Evolutionary conservation across 495 filamentous ascomycete genomes (phyloP).

Genomic region (Patellaria atrata): DNA sequence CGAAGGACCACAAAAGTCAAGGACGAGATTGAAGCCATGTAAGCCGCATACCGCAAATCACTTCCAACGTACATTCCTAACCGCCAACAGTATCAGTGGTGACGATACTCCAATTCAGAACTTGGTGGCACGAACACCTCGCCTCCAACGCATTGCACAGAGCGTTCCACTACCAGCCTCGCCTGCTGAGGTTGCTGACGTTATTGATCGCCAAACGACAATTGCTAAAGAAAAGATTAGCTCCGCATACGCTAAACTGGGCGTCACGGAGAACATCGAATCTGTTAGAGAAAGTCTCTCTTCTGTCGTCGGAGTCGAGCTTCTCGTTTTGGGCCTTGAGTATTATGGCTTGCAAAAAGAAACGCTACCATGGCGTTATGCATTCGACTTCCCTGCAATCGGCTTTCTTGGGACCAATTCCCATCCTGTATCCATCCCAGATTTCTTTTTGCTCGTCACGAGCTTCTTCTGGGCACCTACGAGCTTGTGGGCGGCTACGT

Average conservation of each 20-base stretch:
- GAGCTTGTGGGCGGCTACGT: constrained; percentile 61
- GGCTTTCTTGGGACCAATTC: constrained; percentile 32
- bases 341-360: constrained; percentile 42
- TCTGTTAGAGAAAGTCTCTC: constrained; percentile 23
- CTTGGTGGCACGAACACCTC: constrained; percentile 40
- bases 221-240: constrained; percentile 40
- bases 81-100: too few species aligned
- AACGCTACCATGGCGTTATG: constrained; percentile 51
- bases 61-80: background rate
- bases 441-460: constrained; percentile 69
- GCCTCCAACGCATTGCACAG: too few species aligned
- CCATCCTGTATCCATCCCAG: constrained; percentile 50
- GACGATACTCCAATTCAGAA: constrained; percentile 14
- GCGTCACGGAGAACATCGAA: constrained; percentile 43
- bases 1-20: constrained; percentile 29
- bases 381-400: constrained; percentile 41
- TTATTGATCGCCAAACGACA: constrained; percentile 59
- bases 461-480: constrained; percentile 70
- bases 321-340: constrained; percentile 40
- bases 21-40: constrained; percentile 31
- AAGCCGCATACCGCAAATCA: constrained; percentile 19
- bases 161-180: constrained; percentile 54
- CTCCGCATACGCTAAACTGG: constrained; percentile 31
- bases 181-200: constrained; percentile 68
- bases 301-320: constrained; percentile 41